phyloP scores from a whole-genome alignment of 228 moss, liverwort and hornwort genomes.

The Sphagnum fallax region DNA sequence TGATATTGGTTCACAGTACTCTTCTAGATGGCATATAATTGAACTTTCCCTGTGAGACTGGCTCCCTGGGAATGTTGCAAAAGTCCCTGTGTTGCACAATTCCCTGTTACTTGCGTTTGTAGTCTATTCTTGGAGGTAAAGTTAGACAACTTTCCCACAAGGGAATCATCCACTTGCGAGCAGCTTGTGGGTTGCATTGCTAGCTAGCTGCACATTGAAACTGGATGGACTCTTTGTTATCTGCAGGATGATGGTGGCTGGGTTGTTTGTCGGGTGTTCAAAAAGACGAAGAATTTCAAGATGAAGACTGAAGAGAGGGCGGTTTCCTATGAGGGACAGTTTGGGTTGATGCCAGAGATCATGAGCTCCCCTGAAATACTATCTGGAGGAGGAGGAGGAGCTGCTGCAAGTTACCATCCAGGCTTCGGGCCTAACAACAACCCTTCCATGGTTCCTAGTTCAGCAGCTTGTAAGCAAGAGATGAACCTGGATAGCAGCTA shows the following conservation, averaged over 20 bases:
- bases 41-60: no score
- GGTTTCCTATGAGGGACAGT: slow-evolving; percentile 37
- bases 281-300: slow-evolving; percentile 50
- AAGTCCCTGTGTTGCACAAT: no score
- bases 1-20: no score
- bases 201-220: no score
- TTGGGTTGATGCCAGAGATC: slow-evolving; percentile 15
- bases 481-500: neutral
- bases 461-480: neutral
- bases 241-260: slow-evolving; percentile 60
- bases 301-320: slow-evolving; percentile 38
- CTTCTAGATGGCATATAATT: no score
- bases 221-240: neutral
- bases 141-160: no score
- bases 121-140: no score
- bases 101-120: no score
- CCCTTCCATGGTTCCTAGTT: neutral
- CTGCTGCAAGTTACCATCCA: slow-evolving; percentile 2
- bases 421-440: no score
- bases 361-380: slow-evolving; percentile 21
- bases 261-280: slow-evolving; percentile 82
- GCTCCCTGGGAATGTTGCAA: no score
- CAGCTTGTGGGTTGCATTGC: no score
- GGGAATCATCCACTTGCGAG: no score
- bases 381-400: slow-evolving; percentile 9